A percentile compares a stretch with the other conserved stretches of the same genome.
Evolutionary conservation across 257 asterid species (phyloP).

Genomic region (Plantago elongata): DNA sequence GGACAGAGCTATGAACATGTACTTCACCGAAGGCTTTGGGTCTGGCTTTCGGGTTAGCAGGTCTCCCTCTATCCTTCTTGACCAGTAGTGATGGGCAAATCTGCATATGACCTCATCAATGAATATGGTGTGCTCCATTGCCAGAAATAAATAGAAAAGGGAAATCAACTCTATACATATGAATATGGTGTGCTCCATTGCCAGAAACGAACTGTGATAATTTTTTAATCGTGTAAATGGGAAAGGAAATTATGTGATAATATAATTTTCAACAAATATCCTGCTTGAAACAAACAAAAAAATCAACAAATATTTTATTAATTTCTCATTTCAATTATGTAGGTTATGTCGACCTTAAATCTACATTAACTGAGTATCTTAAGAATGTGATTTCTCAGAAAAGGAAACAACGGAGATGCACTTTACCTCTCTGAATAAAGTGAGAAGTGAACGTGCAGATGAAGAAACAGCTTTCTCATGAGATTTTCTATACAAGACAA

Average conservation of each 20-base stretch:
- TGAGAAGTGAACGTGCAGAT: conserved; percentile 79
- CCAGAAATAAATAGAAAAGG: not conserved
- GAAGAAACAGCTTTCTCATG: conserved; percentile 90
- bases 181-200: not conserved
- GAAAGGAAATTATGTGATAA: too few relatives aligned
- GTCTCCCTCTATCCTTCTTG: conserved; percentile 94
- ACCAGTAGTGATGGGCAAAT: conserved; percentile 79
- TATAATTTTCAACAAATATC: too few relatives aligned
- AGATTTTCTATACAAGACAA: conserved; percentile 73
- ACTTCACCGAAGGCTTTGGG: conserved; percentile 93
- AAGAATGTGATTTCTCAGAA: not conserved
- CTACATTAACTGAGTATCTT: not conserved
- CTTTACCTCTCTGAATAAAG: conserved; percentile 78
- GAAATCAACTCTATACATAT: not conserved
- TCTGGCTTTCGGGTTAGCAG: conserved; percentile 57
- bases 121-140: not conserved
- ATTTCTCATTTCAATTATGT: too few relatives aligned
- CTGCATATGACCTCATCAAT: conserved; percentile 37
- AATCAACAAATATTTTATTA: too few relatives aligned
- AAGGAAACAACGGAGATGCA: conserved; percentile 9
- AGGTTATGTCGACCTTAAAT: not conserved
- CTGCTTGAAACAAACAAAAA: too few relatives aligned
- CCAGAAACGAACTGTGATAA: not conserved
- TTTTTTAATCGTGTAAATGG: too few relatives aligned
- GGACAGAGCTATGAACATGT: conserved; percentile 54